Conservation (phyloP, 2,329 filamentous ascomycete species). For the Alternaria conjuncta region DNA sequence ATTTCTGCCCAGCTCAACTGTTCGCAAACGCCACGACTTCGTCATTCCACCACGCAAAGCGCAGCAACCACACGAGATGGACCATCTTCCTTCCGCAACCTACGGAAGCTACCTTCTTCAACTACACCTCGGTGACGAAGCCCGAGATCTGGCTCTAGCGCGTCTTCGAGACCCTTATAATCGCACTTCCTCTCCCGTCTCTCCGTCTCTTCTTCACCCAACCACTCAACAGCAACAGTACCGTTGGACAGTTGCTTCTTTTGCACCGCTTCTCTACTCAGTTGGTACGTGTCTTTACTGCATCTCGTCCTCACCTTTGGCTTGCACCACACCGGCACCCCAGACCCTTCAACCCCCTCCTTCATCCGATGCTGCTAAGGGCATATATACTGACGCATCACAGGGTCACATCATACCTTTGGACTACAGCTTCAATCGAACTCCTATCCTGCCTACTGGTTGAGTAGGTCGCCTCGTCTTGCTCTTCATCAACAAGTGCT, state of each 20-base stretch:
- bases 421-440: not conserved
- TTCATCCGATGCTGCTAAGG: not conserved
- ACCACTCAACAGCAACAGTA: conserved; percentile 1
- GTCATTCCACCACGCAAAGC: not conserved
- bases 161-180: conserved; percentile 6
- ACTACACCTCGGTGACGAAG: not conserved
- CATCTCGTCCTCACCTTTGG: not conserved
- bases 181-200: conserved; percentile 3
- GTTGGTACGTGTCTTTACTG: not conserved
- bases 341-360: not conserved
- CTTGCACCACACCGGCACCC: not conserved
- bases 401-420: not conserved
- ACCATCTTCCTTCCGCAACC: not conserved
- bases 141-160: not conserved
- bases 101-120: not conserved
- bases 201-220: conserved; percentile 13
- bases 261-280: not conserved
- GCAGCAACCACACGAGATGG: not conserved
- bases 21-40: not conserved
- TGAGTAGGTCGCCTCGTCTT: not conserved
- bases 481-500: not conserved
- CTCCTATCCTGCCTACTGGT: not conserved
- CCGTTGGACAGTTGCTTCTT: not conserved
- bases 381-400: not conserved
- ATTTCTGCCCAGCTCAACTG: not conserved